phyloP scores from a whole-genome alignment of 495 filamentous ascomycete species.

The Viridothelium virens region DNA sequence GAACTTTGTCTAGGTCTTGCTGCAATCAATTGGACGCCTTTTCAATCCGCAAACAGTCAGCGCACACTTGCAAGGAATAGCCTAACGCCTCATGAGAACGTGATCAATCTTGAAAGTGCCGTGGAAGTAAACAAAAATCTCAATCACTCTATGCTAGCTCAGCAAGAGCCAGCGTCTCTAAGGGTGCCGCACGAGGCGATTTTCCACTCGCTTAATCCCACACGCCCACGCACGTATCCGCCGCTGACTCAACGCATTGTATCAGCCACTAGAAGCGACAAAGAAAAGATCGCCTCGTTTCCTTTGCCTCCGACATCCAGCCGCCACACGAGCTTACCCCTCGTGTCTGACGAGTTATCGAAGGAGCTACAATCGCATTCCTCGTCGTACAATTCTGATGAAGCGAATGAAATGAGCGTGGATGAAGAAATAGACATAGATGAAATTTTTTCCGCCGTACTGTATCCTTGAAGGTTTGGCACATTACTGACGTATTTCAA shows the following conservation, averaged over 20 bases:
- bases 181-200: too few species aligned
- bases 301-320: background rate
- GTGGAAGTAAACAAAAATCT: background rate
- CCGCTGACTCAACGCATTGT: too few species aligned
- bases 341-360: background rate
- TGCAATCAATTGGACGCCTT: background rate
- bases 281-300: background rate
- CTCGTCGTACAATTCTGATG: background rate
- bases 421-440: background rate
- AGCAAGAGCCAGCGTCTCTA: too few species aligned
- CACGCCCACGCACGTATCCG: too few species aligned
- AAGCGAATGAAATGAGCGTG: background rate
- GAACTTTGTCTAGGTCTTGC: background rate
- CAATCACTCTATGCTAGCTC: background rate
- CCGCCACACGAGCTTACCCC: background rate
- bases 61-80: background rate
- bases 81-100: background rate
- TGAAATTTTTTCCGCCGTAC: background rate
- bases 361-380: background rate
- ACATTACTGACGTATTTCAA: too few species aligned
- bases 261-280: too few species aligned
- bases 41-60: background rate
- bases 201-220: too few species aligned
- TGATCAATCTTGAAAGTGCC: background rate
- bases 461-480: too few species aligned